Conservation (phyloP, 192 early-diverging fungal genomes). For the Coemansia reversa region DNA sequence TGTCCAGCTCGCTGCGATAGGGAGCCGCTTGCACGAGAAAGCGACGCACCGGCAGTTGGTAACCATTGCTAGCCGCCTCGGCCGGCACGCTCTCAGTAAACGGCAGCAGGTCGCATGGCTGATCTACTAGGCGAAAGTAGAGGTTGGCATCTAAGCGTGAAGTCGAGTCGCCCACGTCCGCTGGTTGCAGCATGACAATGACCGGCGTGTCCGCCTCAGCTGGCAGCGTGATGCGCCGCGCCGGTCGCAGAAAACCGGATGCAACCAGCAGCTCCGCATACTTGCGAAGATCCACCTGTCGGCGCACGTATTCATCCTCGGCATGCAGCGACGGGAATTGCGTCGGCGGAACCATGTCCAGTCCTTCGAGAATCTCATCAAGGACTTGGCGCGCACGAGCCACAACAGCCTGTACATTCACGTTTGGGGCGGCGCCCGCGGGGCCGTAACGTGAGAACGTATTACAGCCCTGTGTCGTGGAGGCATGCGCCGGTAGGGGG, state of each 20-base stretch:
- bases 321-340: constrained; percentile 33
- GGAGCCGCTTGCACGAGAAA: constrained; percentile 85
- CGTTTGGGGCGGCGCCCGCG: background rate
- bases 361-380: constrained; percentile 32
- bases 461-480: too few species aligned
- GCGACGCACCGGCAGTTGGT: constrained; percentile 76
- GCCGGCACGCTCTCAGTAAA: constrained; percentile 60
- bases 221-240: constrained; percentile 52
- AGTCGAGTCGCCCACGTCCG: constrained; percentile 5
- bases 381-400: constrained; percentile 33
- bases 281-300: constrained; percentile 60
- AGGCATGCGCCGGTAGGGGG: too few species aligned
- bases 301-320: constrained; percentile 52
- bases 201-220: constrained; percentile 63
- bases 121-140: constrained; percentile 82
- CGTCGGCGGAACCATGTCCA: constrained; percentile 39
- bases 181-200: constrained; percentile 74
- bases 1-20: constrained; percentile 81
- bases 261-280: constrained; percentile 73
- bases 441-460: too few species aligned
- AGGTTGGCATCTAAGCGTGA: constrained; percentile 61
- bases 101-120: constrained; percentile 83
- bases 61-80: constrained; percentile 21
- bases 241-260: constrained; percentile 66
- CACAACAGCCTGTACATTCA: background rate